These are phyloP conservation scores for Ustilago bromivora DNA, from an alignment of 1,284 basidiomycete genomes.

Conservation along the genomic window DNA sequence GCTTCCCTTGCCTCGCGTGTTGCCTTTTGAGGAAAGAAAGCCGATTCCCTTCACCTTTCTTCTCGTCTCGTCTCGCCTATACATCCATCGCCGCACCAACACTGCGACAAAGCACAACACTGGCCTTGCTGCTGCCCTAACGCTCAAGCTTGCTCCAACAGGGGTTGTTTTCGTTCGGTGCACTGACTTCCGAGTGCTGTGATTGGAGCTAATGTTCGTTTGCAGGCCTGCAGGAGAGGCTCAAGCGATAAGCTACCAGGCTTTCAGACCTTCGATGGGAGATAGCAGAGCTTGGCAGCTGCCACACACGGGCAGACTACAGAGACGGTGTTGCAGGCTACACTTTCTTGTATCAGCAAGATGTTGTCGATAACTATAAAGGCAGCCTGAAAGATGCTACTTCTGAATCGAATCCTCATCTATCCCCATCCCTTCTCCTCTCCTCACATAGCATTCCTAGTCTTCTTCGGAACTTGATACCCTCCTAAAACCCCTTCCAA, in stretches of 20 bases:
- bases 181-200: constrained; percentile 34
- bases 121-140: neutral
- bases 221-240: neutral
- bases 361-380: constrained; percentile 29
- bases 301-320: neutral
- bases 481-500: constrained; percentile 2
- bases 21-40: neutral
- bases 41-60: neutral
- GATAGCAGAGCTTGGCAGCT: neutral
- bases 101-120: neutral
- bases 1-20: neutral
- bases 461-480: neutral
- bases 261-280: neutral
- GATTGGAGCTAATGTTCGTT: neutral
- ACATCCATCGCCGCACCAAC: neutral
- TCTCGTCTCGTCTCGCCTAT: constrained; percentile 7
- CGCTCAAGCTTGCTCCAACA: neutral
- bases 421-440: constrained; percentile 11
- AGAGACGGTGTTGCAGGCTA: neutral
- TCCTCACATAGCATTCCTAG: constrained; percentile 1
- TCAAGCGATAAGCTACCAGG: constrained; percentile 12
- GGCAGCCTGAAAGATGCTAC: constrained; percentile 6
- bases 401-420: constrained; percentile 5
- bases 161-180: constrained; percentile 16
- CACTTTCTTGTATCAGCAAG: neutral